Base-by-base conservation (phyloP, 352 stramenopile species). In the Pythium utonaiense region DNA sequence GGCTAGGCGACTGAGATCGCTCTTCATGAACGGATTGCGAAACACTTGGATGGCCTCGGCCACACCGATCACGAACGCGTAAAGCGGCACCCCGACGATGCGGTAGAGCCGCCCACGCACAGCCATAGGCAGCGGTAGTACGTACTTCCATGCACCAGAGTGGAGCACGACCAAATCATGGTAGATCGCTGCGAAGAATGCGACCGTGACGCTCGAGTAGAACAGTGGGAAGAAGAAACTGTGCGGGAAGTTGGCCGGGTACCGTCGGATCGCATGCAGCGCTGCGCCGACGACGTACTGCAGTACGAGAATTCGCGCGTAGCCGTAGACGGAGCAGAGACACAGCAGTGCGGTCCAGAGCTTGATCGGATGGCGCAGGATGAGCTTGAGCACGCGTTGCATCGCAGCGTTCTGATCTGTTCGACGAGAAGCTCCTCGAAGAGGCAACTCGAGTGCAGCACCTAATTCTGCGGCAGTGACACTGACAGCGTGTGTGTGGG, bases 41-140 rank as follows among this genome's bases (percentile, higher is more conserved):
- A 77, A 84, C 53, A 72, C 62, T 36, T 76, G 67, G 13, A 82
- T 57, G 6, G 79, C 78, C 33, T 90, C 81, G 10, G 74, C 62
- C 9, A 83, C 44, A 16, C 71, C 84, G 31, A 92, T 66, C 10
- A 62, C 42, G 28, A 85, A 78, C 16, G 79, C 80, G 41, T 86
- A 90, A 16, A 85, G 21, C 10, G 85, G 80, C 34, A 92, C 77
- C n/a, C 82, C 82, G 27, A 89, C 52, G 44, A 91, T 67, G 38
- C 81, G 76, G 45, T 59, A 73, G 52, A 77, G 67, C 14, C 83
- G 72, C 3, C 77, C 74, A 10, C 60, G 66, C 13, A 91, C 40
- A 1, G 80, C 88, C 51, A 92, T 66, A 10, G 82, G 82, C 45
- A 88, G 60, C n/a, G 82, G 74, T 41, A 89, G 56, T 48, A 83